These are phyloP conservation scores for Tetragonia tetragonoides DNA, from an alignment of 148 eudicot genomes.

Conservation along the genomic window DNA sequence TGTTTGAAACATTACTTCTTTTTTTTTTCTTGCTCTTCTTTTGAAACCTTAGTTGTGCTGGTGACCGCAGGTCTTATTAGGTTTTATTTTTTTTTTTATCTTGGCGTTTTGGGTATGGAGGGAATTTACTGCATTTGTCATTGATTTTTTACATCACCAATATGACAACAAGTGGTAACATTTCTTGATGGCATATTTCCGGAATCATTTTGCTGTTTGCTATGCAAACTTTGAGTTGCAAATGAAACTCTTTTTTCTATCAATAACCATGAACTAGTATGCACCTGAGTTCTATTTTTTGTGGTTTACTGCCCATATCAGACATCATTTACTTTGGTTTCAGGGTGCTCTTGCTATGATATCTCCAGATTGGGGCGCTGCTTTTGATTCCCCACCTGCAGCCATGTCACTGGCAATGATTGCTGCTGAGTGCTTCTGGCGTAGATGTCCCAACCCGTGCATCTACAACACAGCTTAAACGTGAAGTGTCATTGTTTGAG, in stretches of 20 bases:
- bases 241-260: background rate
- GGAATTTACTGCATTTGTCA: background rate
- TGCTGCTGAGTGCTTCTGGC: conserved; percentile 98
- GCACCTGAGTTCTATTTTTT: background rate
- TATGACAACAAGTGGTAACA: background rate
- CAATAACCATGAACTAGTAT: background rate
- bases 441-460: conserved; percentile 80
- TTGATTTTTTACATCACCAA: background rate
- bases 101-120: background rate
- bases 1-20: background rate
- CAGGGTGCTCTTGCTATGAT: conserved; percentile 98
- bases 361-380: conserved; percentile 94
- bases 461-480: conserved; percentile 61
- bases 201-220: background rate
- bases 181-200: background rate
- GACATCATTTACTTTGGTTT: conserved; percentile 16
- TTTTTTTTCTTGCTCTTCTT: background rate
- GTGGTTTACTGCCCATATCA: conserved; percentile 9
- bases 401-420: conserved; percentile 99
- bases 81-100: background rate
- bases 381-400: conserved; percentile 99
- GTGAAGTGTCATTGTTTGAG: conserved; percentile 82
- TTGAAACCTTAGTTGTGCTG: background rate
- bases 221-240: background rate
- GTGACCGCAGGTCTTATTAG: background rate